Base-by-base conservation (phyloP, 805 yeast species). In the Metschnikowia borealis region DNA sequence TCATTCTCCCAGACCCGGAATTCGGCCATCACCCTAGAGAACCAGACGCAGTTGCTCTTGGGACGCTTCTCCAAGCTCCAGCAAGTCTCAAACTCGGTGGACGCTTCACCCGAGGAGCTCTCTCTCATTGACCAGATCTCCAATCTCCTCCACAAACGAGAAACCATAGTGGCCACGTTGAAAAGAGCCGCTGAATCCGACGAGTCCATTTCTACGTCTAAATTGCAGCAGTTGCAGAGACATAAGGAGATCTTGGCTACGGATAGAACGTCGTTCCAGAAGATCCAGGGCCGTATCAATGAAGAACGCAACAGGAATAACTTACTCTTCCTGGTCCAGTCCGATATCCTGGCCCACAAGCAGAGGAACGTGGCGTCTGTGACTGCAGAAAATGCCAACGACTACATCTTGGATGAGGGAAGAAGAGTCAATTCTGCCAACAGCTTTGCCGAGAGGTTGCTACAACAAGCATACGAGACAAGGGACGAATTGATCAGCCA, bases 391-490 rank as follows among this genome's bases (percentile, higher is more conserved):
- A 68, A 68, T 56, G 88, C 83, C 49, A 82, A 85, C 54, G 87
- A 83, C 54, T 92, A 92, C 65, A 83, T 88, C 64, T 75, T 85
- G 50, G 83, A 86, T 51, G 99, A 92, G 67, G 68, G 89, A 6
- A 73, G 79, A 36, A 74, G 96, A 45, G 85, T 86, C 17, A 88
- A 87, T 56, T 75, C 76, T 46, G 83, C 94, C 39, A 84, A 89
- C 63, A 75, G 77, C 39, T 72, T 90, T 46, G 88, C 96, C 14
- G 97, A 94, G 63, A 71, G 85, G 40, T 73, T 94, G 51, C 76
- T 92, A 36, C 79, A 79, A n/a, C 91, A 86, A 63, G 98, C 97
- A 1, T 85, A 81, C 69, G 88, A 87, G 57, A 90, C 98, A 0
- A 75, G 98, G 51, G 97, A 91, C 53, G 95, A 88, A 61, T 78